Evolutionary conservation across 139 green algal species (phyloP), one percentile per base, ranked within the genome.

Genomic region (Chlorella sp.): DNA sequence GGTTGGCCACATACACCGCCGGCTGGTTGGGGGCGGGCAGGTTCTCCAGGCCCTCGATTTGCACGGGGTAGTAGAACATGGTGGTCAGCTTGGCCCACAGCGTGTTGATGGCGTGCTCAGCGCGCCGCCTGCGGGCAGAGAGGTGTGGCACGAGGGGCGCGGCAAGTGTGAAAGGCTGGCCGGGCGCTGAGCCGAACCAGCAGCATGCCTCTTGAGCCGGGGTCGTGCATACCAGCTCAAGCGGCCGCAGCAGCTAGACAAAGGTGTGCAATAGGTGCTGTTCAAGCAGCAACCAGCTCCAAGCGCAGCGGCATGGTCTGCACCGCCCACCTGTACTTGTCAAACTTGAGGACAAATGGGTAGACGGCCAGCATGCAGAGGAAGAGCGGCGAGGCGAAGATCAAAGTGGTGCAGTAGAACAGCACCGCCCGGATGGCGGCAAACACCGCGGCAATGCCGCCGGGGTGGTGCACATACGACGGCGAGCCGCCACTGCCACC

Each of bases 1-100:
- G 97, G 91, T 99, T 99, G 38, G 97, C 93, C 21, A 99, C 93
- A 83, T 98, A 99, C 39, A 99, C 96, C 0, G 95, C 97, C 16
- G 96, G 86, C 83, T 90, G 78, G 32, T 94, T 87, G 2, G 86
- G 0, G 12, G 84, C 62, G 13, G 97, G 97, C 80, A 99, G 89
- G 87, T 99, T 96, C 65, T 99, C 95, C 13, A 74, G 56, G 0
- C 97, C 97, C 47, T 89, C 80, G 20, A 98, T 87, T 89, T 96
- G 68, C 16, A 98, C 93, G 1, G 80, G 67, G 87, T 97, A 98
- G 88, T 98, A 99, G 57, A 91, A 90, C 16, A 81, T 74, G 1
- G 96, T 98, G 84, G 85, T 95, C 25, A 95, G 55, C 62, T 94
- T 97, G 56, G 97, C 97, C 97, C 97, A 99, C 6, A 98, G 72